Conservation (phyloP, 2,329 filamentous ascomycete species). For the Zalaria sp. region DNA sequence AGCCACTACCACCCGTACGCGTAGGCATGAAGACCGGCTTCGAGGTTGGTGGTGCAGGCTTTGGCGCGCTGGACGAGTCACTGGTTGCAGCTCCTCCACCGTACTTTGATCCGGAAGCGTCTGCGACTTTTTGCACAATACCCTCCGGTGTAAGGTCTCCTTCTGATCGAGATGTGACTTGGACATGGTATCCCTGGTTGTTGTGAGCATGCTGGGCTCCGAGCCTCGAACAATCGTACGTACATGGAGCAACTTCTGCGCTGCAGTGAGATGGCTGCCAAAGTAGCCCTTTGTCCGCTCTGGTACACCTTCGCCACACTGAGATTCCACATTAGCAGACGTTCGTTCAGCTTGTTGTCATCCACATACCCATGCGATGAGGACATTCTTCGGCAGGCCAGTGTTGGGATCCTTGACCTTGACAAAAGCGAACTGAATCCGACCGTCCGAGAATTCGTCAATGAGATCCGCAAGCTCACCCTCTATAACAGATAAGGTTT, state of each 20-base stretch:
- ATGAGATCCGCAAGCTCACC: slow-evolving; percentile 81
- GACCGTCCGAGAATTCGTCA: slow-evolving; percentile 93
- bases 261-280: slow-evolving; percentile 79
- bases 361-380: slow-evolving; percentile 65
- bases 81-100: slow-evolving; percentile 48
- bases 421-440: slow-evolving; percentile 91
- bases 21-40: slow-evolving; percentile 90
- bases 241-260: slow-evolving; percentile 81
- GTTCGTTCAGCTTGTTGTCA: not conserved
- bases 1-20: slow-evolving; percentile 37
- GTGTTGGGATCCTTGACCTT: slow-evolving; percentile 95
- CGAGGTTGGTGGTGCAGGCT: slow-evolving; percentile 57
- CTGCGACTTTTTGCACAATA: slow-evolving; percentile 85
- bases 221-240: slow-evolving; percentile 11
- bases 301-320: slow-evolving; percentile 94
- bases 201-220: slow-evolving; percentile 2
- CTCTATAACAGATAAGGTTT: slow-evolving; percentile 37
- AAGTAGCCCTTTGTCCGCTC: slow-evolving; percentile 98
- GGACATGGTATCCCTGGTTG: slow-evolving; percentile 75
- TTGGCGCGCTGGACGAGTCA: slow-evolving; percentile 25
- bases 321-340: slow-evolving; percentile 1
- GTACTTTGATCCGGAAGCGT: slow-evolving; percentile 92
- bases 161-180: slow-evolving; percentile 89
- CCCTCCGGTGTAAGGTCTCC: slow-evolving; percentile 73
- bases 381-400: slow-evolving; percentile 72